A percentile compares a stretch with the other conserved stretches of the same genome.
phyloP scores from a whole-genome alignment of 768 basidiomycete species.

The Boletus subparvulus region DNA sequence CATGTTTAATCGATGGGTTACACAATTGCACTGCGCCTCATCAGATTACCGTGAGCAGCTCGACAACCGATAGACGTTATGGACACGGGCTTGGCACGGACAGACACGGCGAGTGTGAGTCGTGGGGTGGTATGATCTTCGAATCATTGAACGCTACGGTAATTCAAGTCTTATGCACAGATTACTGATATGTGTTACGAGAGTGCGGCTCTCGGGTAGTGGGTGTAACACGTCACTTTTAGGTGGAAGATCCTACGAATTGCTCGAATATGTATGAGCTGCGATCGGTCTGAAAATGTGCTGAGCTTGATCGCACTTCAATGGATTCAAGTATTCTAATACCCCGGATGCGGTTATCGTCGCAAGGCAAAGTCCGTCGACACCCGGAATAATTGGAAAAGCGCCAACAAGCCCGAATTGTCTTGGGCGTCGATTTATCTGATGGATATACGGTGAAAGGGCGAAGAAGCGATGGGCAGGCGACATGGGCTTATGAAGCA shows the following conservation, averaged over 20 bases:
- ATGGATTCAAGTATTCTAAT: too few species aligned
- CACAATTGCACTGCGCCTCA: too few species aligned
- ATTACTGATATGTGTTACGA: background rate
- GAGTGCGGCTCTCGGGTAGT: too few species aligned
- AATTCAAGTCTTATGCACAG: background rate
- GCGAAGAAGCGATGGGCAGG: too few species aligned
- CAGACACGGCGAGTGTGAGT: conserved; percentile 2
- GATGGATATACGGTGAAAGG: background rate
- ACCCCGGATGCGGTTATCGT: too few species aligned
- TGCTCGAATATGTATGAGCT: too few species aligned
- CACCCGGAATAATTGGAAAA: background rate
- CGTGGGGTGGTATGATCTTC: background rate
- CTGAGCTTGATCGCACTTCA: too few species aligned
- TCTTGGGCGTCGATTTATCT: background rate
- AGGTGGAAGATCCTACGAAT: too few species aligned
- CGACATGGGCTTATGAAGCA: conserved; percentile 7
- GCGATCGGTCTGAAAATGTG: too few species aligned
- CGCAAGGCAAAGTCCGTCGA: too few species aligned
- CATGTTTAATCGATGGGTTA: background rate
- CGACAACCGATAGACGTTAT: background rate
- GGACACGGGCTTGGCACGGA: background rate
- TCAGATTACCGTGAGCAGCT: too few species aligned
- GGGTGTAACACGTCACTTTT: too few species aligned
- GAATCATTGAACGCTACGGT: background rate
- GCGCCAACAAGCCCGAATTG: background rate